phyloP scores from a whole-genome alignment of 2,329 filamentous ascomycete genomes.

The Celoporthe dispersa region DNA sequence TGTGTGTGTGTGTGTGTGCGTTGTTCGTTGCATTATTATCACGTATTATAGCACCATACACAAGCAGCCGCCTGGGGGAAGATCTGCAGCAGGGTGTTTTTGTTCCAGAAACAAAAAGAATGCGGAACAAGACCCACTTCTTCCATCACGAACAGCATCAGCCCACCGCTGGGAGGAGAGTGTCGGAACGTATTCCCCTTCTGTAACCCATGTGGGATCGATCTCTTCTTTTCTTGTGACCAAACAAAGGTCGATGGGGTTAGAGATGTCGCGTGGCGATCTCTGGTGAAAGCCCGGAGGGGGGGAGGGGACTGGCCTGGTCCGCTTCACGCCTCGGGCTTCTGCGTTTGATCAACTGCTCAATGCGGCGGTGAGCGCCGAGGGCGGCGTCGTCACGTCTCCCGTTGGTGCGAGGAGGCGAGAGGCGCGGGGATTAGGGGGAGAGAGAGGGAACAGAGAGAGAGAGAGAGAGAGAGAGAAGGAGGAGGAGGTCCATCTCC shows the following conservation, averaged over 20 bases:
- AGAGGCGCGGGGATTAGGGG: background rate
- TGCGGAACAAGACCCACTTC: background rate
- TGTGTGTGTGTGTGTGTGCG: too few species aligned
- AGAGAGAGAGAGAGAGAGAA: background rate
- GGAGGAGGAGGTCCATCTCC: background rate
- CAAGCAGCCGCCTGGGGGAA: background rate
- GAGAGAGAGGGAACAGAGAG: background rate
- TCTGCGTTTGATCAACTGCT: background rate
- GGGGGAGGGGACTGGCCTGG: background rate
- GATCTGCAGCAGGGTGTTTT: slow-evolving; percentile 3
- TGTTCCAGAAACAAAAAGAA: slow-evolving; percentile 8
- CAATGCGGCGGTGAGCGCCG: slow-evolving; percentile 6
- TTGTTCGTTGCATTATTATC: background rate
- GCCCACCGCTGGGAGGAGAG: background rate
- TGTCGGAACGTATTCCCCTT: background rate
- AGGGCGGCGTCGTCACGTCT: background rate
- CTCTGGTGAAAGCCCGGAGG: background rate
- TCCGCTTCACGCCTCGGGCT: background rate
- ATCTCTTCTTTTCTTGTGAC: background rate
- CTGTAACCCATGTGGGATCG: background rate
- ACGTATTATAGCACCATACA: background rate
- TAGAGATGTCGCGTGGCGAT: background rate
- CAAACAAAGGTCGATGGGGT: background rate
- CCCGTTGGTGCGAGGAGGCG: background rate
- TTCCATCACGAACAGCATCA: background rate